Percentiles rank a stretch among this genome's conserved stretches.
These are phyloP conservation scores for Podaxis pistillaris DNA, from an alignment of 768 basidiomycete species.

Conservation along the genomic window DNA sequence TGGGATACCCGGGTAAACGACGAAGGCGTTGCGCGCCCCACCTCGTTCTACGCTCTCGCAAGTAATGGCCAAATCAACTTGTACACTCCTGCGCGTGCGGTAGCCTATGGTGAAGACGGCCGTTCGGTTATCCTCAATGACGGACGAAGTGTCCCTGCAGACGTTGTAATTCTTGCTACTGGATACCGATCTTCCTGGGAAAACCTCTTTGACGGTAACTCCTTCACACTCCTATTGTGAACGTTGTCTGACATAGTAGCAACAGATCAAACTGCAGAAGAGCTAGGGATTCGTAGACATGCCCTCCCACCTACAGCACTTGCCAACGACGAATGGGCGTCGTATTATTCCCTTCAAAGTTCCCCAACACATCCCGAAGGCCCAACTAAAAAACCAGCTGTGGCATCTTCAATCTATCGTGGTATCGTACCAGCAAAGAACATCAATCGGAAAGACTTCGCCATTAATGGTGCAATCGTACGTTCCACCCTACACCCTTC, in stretches of 20 bases:
- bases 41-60: conserved; percentile 51
- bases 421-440: conserved; percentile 63
- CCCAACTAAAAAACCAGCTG: background rate
- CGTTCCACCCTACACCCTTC: conserved; percentile 16
- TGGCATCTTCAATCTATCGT: conserved; percentile 42
- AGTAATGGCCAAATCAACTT: conserved; percentile 48
- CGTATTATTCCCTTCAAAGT: background rate
- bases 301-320: conserved; percentile 19
- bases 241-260: no score
- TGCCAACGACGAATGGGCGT: conserved; percentile 1
- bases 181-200: conserved; percentile 62
- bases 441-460: conserved; percentile 54
- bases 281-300: conserved; percentile 47
- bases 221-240: no score
- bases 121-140: conserved; percentile 40
- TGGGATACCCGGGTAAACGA: conserved; percentile 45
- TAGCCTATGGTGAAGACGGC: conserved; percentile 34
- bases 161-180: conserved; percentile 54
- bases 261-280: conserved; percentile 44
- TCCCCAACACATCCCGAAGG: background rate
- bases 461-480: conserved; percentile 66
- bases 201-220: conserved; percentile 28
- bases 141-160: conserved; percentile 38
- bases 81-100: conserved; percentile 40
- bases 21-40: conserved; percentile 45